phyloP scores from a whole-genome alignment of 148 eudicot species.

The Vaccinium macrocarpon region DNA sequence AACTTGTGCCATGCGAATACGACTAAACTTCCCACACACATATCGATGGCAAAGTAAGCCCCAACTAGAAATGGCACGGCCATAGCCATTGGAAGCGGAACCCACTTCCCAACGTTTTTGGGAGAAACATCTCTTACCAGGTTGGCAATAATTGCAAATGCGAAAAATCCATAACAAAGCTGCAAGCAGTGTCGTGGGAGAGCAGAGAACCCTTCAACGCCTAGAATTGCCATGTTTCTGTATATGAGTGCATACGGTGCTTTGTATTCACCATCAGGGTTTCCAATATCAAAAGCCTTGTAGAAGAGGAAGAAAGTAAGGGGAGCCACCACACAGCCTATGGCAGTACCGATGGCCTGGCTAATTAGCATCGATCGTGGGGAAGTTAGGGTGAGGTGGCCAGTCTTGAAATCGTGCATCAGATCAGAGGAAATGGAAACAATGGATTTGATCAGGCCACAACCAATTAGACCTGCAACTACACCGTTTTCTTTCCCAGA shows the following conservation, averaged over 20 bases:
- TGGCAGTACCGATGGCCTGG: conserved; percentile 81
- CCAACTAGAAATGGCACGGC: conserved; percentile 93
- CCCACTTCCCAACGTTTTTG: conserved; percentile 43
- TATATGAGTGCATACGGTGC: conserved; percentile 86
- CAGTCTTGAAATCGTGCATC: conserved; percentile 88
- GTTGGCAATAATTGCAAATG: conserved; percentile 60
- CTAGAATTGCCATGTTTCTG: conserved; percentile 85
- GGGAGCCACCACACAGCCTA: conserved; percentile 84
- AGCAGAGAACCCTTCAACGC: conserved; percentile 84
- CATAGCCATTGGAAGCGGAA: conserved; percentile 90
- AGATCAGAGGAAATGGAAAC: conserved; percentile 74
- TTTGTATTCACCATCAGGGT: conserved; percentile 71
- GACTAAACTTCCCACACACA: conserved; percentile 78
- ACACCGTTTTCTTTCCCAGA: conserved; percentile 60
- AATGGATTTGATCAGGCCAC: conserved; percentile 80
- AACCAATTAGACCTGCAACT: conserved; percentile 82
- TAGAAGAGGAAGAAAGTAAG: conserved; percentile 69
- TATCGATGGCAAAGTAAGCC: conserved; percentile 79
- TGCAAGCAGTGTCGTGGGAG: conserved; percentile 81
- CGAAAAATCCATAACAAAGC: conserved; percentile 67
- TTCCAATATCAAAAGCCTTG: conserved; percentile 74
- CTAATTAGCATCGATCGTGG: conserved; percentile 83
- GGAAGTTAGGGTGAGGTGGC: conserved; percentile 79
- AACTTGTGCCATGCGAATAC: conserved; percentile 63
- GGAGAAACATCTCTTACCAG: conserved; percentile 53